A percentile compares a stretch with the other conserved stretches of the same genome.
These are phyloP conservation scores for Tremella mesenterica DNA, from an alignment of 768 basidiomycete species.

Conservation along the genomic window DNA sequence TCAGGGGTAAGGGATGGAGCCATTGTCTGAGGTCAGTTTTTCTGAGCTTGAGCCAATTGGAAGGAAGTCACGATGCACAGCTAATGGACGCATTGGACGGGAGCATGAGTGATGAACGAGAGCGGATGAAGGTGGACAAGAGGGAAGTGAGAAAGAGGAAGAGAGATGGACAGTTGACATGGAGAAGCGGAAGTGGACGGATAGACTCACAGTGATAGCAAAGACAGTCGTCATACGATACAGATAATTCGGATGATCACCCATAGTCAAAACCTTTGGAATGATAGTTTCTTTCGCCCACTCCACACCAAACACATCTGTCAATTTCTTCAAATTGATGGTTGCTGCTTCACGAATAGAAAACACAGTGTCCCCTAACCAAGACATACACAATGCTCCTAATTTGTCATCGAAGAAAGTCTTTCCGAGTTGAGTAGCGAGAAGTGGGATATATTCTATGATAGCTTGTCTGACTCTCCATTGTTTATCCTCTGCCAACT, in stretches of 20 bases:
- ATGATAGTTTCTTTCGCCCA: conserved; percentile 92
- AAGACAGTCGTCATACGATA: conserved; percentile 99
- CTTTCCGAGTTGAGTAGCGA: conserved; percentile 94
- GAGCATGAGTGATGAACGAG: no score
- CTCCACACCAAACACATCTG: conserved; percentile 96
- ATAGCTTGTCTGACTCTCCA: conserved; percentile 99
- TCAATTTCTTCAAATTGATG: conserved; percentile 88
- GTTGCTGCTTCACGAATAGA: conserved; percentile 98
- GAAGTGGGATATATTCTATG: conserved; percentile 97
- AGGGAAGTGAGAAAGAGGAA: no score
- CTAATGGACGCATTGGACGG: no score
- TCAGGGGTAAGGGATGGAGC: conserved; percentile 77
- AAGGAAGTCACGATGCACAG: no score
- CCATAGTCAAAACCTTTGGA: conserved; percentile 96
- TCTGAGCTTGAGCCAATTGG: neutral
- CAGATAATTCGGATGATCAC: conserved; percentile 88
- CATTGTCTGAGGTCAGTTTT: conserved; percentile 60
- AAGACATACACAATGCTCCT: conserved; percentile 94
- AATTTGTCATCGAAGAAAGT: conserved; percentile 97
- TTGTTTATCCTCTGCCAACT: conserved; percentile 97
- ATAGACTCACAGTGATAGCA: conserved; percentile 73
- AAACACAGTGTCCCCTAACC: conserved; percentile 96
- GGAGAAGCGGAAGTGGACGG: neutral
- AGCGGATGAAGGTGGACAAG: no score
- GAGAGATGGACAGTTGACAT: no score